These are phyloP conservation scores for Botrytis hyacinthi DNA, from an alignment of 2,329 filamentous ascomycete genomes.

Conservation along the genomic window DNA sequence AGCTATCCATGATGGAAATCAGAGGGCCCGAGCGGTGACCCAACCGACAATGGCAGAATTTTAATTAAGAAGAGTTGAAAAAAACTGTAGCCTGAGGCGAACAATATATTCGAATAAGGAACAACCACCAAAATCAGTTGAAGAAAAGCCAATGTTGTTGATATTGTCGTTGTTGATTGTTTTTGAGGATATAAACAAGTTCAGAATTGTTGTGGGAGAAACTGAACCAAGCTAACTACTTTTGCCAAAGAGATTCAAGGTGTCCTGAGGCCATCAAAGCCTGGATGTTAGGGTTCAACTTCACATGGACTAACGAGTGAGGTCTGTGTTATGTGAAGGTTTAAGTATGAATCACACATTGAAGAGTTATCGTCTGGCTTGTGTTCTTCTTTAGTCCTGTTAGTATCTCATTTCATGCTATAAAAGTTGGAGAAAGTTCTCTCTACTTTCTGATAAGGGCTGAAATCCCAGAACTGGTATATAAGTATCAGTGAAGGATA, in stretches of 20 bases:
- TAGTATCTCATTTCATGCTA: background rate
- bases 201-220: background rate
- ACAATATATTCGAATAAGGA: background rate
- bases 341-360: background rate
- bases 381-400: background rate
- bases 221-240: background rate
- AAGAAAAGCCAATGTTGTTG: background rate
- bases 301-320: background rate
- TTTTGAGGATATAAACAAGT: background rate
- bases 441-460: background rate
- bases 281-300: background rate
- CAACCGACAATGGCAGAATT: constrained; percentile 11
- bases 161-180: background rate
- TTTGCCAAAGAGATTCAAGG: background rate
- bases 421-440: background rate
- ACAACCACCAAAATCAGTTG: background rate
- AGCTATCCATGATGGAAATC: constrained; percentile 5
- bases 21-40: constrained; percentile 5
- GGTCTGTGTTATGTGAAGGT: background rate
- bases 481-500: background rate
- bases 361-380: background rate
- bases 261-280: background rate
- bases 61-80: background rate
- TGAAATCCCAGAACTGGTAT: background rate
- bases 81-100: background rate